A percentile compares a stretch with the other conserved stretches of the same genome.
phyloP scores from a whole-genome alignment of 345 rosid genomes.

The Bruguiera gymnorhiza region DNA sequence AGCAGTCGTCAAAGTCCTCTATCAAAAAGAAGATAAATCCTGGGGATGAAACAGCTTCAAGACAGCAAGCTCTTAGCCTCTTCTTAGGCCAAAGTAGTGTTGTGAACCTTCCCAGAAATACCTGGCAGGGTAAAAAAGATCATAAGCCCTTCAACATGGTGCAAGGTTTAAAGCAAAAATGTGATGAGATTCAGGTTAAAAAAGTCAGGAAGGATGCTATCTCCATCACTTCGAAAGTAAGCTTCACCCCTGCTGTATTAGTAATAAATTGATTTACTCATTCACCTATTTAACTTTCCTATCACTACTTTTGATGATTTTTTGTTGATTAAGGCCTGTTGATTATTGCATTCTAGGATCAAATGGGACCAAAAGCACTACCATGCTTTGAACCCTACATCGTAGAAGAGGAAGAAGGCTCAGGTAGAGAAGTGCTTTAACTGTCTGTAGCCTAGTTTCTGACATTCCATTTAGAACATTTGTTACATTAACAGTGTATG shows the following conservation, averaged over 20 bases:
- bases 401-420: conserved; percentile 86
- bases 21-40: conserved; percentile 23
- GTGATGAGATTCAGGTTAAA: conserved; percentile 26
- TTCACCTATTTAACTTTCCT: neutral
- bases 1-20: conserved; percentile 28
- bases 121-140: conserved; percentile 36
- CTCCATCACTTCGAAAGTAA: conserved; percentile 33
- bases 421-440: conserved; percentile 48
- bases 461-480: neutral
- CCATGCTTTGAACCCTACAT: conserved; percentile 74
- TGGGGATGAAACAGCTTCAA: conserved; percentile 27
- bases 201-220: conserved; percentile 36
- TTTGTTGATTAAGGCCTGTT: conserved; percentile 2
- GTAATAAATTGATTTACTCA: neutral
- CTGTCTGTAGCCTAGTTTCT: conserved; percentile 2
- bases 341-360: conserved; percentile 43
- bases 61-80: conserved; percentile 32
- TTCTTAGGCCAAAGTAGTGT: conserved; percentile 30
- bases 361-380: conserved; percentile 35
- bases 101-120: conserved; percentile 32
- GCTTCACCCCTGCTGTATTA: conserved; percentile 15
- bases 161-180: conserved; percentile 36
- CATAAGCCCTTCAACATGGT: conserved; percentile 8
- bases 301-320: neutral
- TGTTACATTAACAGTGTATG: conserved; percentile 11